Evolutionary conservation across 2,329 filamentous ascomycete species (phyloP).

Genomic region (Diaporthe sp.): DNA sequence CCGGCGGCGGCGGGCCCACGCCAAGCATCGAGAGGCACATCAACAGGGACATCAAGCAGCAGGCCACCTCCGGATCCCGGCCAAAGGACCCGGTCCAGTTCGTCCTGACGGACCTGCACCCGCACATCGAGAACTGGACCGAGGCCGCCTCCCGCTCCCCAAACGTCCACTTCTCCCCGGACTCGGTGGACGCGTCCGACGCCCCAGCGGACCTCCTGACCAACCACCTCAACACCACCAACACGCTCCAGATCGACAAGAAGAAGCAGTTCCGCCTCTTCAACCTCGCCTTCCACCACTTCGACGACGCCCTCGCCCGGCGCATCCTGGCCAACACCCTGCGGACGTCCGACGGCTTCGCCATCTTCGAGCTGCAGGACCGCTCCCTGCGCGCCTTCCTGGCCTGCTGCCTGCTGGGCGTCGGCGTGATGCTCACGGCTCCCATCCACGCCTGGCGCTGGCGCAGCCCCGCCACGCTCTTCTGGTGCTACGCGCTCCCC

Average conservation of each 20-base stretch:
- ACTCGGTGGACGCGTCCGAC: slow-evolving; percentile 74
- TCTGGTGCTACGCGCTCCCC: slow-evolving; percentile 77
- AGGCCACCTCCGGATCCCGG: no score
- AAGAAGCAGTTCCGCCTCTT: slow-evolving; percentile 76
- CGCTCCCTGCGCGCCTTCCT: slow-evolving; percentile 68
- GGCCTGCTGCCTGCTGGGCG: slow-evolving; percentile 64
- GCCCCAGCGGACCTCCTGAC: slow-evolving; percentile 65
- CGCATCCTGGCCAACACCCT: slow-evolving; percentile 75
- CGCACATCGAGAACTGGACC: slow-evolving; percentile 72
- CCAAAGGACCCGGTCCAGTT: slow-evolving; percentile 60
- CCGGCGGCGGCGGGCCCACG: slow-evolving; percentile 79
- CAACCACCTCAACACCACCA: slow-evolving; percentile 35
- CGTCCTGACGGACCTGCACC: slow-evolving; percentile 75
- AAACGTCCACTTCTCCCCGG: slow-evolving; percentile 69
- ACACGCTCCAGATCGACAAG: slow-evolving; percentile 45
- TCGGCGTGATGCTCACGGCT: slow-evolving; percentile 63
- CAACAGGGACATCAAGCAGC: slow-evolving; percentile 54
- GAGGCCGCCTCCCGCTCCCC: slow-evolving; percentile 63
- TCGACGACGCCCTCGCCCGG: slow-evolving; percentile 72
- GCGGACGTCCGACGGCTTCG: slow-evolving; percentile 75
- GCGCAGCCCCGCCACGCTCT: slow-evolving; percentile 65
- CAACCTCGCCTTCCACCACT: slow-evolving; percentile 83
- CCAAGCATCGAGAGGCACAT: slow-evolving; percentile 72
- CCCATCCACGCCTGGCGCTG: slow-evolving; percentile 67
- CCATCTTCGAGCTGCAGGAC: slow-evolving; percentile 82